Base-by-base conservation (phyloP, 2,329 filamentous ascomycete species). In the Achaetomium macrosporum region DNA sequence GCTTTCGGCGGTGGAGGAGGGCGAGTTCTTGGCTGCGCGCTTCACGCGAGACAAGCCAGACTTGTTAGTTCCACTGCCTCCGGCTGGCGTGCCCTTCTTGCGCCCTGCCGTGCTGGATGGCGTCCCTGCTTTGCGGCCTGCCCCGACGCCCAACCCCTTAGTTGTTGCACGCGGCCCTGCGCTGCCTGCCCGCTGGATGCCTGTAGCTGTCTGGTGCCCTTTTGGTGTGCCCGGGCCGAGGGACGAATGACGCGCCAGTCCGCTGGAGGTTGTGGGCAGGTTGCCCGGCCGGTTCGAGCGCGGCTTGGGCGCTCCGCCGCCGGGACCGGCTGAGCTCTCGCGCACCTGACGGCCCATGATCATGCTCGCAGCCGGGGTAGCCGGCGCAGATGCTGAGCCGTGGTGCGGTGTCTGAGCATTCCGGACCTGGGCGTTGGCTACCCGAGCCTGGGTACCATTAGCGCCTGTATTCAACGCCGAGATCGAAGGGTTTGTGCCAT, bases 41-140 rank as follows among this genome's bases (percentile, higher is more conserved):
- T 84, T 85, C 25, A 85, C 76, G 30, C 82, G 77, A 20, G 80
- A 83, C 3, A 85, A 69, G 10, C 76, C 77, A n/a, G 82, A 84
- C 62, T 85, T 85, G 58, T 72, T 76, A 36, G 51, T 65, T 63
- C 16, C 60, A 41, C 20, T 53, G 42, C 50, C 62, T 53, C 47
- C 64, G 20, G 36, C 69, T 56, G 55, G 72, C 36, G 68, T 69
- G 31, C 68, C 69, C 65, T 78, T 79, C 64, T 79, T 79, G 48
- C 76, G 72, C n/a, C 65, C 64, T 13, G 65, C 65, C 11, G 42
- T 54, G 11, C 69, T 70, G 11, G 62, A 61, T 2, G 76, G 76
- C 1, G 75, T 78, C 7, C 73, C 72, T 2, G 62, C 55, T 58
- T 80, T 80, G 25, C 79, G 74, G 10, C 69, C 71, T 1, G 64